Conservation (phyloP, 805 yeast genomes). For the Debaryomyces prosopidis region DNA sequence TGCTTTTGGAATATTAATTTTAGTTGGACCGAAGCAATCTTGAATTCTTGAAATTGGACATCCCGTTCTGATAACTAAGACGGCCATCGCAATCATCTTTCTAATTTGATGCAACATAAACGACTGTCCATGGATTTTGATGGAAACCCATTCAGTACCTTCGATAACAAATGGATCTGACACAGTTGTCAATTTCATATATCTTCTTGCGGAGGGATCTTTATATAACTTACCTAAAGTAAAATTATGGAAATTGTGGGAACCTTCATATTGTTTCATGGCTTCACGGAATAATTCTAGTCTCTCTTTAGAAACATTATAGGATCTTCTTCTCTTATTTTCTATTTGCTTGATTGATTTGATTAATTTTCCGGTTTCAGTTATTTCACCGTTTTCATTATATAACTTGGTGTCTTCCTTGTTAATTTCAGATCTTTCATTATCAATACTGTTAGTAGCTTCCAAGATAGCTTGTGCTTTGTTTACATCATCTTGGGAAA, state of each 20-base stretch:
- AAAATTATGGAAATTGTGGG: constrained; percentile 90
- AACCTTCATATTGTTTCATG: constrained; percentile 74
- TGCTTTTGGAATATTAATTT: constrained; percentile 92
- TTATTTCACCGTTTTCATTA: constrained; percentile 37
- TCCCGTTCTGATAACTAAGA: constrained; percentile 81
- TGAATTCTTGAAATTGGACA: constrained; percentile 74
- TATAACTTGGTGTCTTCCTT: constrained; percentile 12
- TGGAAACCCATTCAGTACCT: constrained; percentile 93
- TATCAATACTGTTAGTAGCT: constrained; percentile 8
- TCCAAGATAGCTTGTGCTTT: constrained; percentile 35
- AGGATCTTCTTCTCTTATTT: constrained; percentile 64
- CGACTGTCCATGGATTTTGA: constrained; percentile 96
- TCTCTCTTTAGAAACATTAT: constrained; percentile 63
- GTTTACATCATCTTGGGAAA: constrained; percentile 25
- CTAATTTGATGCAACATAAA: constrained; percentile 98
- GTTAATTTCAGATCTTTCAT: constrained; percentile 5
- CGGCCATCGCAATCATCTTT: constrained; percentile 96
- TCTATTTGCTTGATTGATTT: constrained; percentile 63
- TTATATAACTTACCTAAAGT: constrained; percentile 78
- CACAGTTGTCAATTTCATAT: constrained; percentile 75
- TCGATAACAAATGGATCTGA: constrained; percentile 89
- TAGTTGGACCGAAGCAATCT: constrained; percentile 73
- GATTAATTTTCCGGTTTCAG: constrained; percentile 39
- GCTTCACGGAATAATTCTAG: constrained; percentile 65
- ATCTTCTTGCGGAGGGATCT: constrained; percentile 84